Evolutionary conservation across 768 basidiomycete genomes (phyloP).

Genomic region (Agaricus blazei): DNA sequence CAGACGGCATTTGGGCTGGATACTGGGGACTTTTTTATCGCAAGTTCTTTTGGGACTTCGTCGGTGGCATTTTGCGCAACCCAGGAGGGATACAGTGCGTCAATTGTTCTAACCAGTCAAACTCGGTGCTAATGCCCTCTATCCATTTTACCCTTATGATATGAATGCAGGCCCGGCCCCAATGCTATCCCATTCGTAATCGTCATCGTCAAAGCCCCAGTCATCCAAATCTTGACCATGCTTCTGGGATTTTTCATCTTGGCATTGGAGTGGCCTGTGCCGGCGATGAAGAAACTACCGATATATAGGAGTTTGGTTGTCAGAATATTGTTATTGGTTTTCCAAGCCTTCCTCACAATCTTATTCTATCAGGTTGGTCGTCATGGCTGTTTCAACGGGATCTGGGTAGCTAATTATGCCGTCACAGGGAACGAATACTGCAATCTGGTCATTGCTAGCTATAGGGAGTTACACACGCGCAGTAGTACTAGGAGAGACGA

Average conservation of each 20-base stretch:
- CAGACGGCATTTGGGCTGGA: constrained; percentile 77
- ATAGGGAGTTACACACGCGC: constrained; percentile 64
- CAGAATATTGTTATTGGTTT: constrained; percentile 55
- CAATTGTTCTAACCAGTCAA: background rate
- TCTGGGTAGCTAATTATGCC: constrained; percentile 3
- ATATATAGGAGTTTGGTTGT: constrained; percentile 64
- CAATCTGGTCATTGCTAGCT: constrained; percentile 75
- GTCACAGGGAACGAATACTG: constrained; percentile 74
- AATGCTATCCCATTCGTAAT: constrained; percentile 58
- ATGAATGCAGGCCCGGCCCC: constrained; percentile 46
- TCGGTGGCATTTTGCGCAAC: constrained; percentile 72
- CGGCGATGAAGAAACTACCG: constrained; percentile 45
- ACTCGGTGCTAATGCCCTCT: background rate
- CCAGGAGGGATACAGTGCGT: constrained; percentile 80
- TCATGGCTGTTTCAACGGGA: background rate
- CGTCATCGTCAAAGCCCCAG: constrained; percentile 72
- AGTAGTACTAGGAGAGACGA: constrained; percentile 59
- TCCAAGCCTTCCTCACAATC: constrained; percentile 58
- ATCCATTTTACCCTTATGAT: background rate
- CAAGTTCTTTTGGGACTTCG: constrained; percentile 97
- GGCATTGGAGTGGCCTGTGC: constrained; percentile 69
- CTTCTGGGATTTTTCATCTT: constrained; percentile 54
- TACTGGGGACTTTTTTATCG: constrained; percentile 81
- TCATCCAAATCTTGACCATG: constrained; percentile 69
- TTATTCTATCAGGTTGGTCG: constrained; percentile 66